Conservation (phyloP, 176 grass and related monocot species). For the Tillandsia leiboldiana region DNA sequence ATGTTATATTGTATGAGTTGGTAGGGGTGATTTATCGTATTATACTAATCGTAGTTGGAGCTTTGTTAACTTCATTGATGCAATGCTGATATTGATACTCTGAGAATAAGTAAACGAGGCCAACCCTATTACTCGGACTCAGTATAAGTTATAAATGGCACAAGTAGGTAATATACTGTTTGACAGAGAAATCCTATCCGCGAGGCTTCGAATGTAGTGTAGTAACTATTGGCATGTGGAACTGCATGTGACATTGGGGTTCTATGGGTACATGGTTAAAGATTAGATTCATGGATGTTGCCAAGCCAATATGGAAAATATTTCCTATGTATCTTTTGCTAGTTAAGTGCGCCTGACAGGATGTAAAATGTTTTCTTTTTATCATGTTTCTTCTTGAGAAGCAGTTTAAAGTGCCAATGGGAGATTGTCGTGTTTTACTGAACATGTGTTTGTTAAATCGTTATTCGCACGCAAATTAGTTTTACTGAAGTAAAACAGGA, state of each 20-base stretch:
- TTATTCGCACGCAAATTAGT: too few species aligned
- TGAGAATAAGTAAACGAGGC: background rate
- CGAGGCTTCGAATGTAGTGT: background rate
- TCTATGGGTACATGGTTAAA: background rate
- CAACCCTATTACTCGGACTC: background rate
- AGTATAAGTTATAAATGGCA: background rate
- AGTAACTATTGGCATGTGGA: background rate
- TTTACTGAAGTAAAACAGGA: too few species aligned
- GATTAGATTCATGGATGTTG: background rate
- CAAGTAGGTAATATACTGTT: background rate
- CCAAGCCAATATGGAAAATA: background rate
- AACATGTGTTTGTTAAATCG: too few species aligned
- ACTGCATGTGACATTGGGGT: background rate
- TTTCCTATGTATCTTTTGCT: too few species aligned
- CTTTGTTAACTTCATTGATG: background rate
- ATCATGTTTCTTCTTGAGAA: too few species aligned
- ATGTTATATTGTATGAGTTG: background rate
- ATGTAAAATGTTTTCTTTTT: too few species aligned
- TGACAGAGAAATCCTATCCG: background rate
- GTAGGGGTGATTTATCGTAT: background rate
- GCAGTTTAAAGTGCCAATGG: too few species aligned
- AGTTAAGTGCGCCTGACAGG: too few species aligned
- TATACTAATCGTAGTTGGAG: background rate
- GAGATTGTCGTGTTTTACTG: too few species aligned
- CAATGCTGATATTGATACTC: background rate